Percentiles rank a stretch among this genome's conserved stretches.
These are phyloP conservation scores for Pseudozyma sp. DNA, from an alignment of 1,284 basidiomycete species.

Conservation along the genomic window DNA sequence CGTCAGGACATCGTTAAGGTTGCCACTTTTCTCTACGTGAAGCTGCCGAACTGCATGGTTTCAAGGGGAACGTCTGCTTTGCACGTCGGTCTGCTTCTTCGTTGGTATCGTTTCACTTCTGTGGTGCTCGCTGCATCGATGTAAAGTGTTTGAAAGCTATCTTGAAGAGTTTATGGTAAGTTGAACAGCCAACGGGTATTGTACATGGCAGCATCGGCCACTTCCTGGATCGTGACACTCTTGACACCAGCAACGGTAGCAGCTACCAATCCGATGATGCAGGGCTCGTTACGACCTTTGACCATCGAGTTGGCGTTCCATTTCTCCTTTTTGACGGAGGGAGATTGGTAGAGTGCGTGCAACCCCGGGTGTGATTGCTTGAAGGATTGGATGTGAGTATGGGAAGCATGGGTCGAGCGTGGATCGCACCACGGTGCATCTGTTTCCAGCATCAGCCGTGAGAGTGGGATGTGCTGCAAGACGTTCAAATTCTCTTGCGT, in stretches of 20 bases:
- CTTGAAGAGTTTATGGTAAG: slow-evolving; percentile 7
- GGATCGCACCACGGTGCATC: slow-evolving; percentile 79
- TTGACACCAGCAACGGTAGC: slow-evolving; percentile 79
- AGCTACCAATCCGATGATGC: slow-evolving; percentile 79
- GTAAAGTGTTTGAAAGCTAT: no score
- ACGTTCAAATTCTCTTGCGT: slow-evolving; percentile 79
- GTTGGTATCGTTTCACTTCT: no score
- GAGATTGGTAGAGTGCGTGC: slow-evolving; percentile 74
- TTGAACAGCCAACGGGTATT: slow-evolving; percentile 60
- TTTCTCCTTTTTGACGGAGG: slow-evolving; percentile 77
- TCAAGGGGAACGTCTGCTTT: no score
- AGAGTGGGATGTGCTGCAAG: slow-evolving; percentile 75
- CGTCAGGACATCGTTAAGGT: no score
- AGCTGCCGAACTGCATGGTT: no score
- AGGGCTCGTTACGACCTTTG: slow-evolving; percentile 86
- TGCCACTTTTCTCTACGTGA: no score
- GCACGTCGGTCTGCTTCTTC: no score
- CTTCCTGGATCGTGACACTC: slow-evolving; percentile 74
- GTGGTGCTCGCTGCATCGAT: no score
- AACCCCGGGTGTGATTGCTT: slow-evolving; percentile 69
- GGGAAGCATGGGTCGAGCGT: slow-evolving; percentile 81
- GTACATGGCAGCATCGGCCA: slow-evolving; percentile 70
- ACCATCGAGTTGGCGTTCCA: slow-evolving; percentile 76
- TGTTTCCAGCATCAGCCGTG: slow-evolving; percentile 82
- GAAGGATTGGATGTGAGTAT: slow-evolving; percentile 74